Evolutionary conservation across 2,329 filamentous ascomycete species (phyloP), one percentile per base, ranked within the genome.

Genomic region (Parasarocladium wereldwijsianum): DNA sequence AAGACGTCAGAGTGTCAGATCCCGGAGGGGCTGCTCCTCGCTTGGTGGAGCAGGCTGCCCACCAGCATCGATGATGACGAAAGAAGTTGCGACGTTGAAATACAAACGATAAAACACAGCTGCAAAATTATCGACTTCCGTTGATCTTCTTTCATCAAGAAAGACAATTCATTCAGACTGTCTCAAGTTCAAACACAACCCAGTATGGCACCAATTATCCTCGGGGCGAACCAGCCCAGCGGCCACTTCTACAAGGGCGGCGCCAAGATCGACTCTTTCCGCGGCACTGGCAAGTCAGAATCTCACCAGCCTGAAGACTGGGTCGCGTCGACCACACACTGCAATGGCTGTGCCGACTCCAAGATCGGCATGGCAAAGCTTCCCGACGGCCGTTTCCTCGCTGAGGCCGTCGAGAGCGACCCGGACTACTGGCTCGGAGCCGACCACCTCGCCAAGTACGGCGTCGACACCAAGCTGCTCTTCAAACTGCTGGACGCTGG

Each of bases 401-500:
- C 29, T 20, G 38, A 40, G 24, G 36, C 38, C 17, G 11, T 43
- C 4, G 14, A 29, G 2, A 28, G 31, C 5, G 35, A 39, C 3
- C 38, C 38, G 1, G 35, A 39, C 5, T 26, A 26, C 4, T 43
- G 40, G 40, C 36, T 40, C 2, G 40, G 40, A 6, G n/a, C 26
- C 2, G 24, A 35, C 0, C 39, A 43, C 28, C 25, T 38, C 2
- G 32, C 31, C 6, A 34, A 34, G 8, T 36, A 34, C 17, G 39
- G 39, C 10, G 16, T 20, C 16, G 37, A 43, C 24, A 39, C 36
- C 4, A 39, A 42, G 26, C 28, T 42, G 4, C 32, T 41, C 5
- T 34, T 42, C 18, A 42, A 42, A 37, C 30, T 42, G 13, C 36
- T 43, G n/a, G 40, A 43, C 17, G 34, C 39, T 7, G 38, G 35